Base-by-base conservation (phyloP, 257 asterid genomes). In the Paulownia fortunei region DNA sequence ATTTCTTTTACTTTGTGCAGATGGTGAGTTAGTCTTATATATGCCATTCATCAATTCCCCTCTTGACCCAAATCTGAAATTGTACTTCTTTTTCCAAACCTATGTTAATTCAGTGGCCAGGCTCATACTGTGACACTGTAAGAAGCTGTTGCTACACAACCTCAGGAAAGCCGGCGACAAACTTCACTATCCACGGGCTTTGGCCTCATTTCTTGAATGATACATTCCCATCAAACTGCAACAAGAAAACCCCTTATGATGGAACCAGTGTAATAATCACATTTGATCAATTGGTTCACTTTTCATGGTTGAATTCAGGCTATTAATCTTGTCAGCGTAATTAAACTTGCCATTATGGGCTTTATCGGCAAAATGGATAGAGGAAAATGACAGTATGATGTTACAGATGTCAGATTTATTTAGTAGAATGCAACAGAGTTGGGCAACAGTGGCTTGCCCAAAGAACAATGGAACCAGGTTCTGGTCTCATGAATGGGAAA, bases 1-100 rank as follows among this genome's bases (percentile, higher is more conserved):
- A 78, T 46, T 84, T 81, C 58, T 73, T 81, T 41, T 78, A 66
- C 83, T 84, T 81, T 7, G 85, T 84, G 23, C 84, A 51, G 49
- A 64, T 47, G 74, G 84, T 77, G 11, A 66, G 68, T 74, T 24
- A 60, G 21, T 55, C 47, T 41, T 41, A 41, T 41, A 30, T 30
- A 4, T 4, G 36, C 36, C 2, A 4, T 30, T 30, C 36, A 30
- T 30, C 36, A 30, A 4, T 30, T 9, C 8, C 47, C 3, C 11
- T 11, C 11, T 41, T 41, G 8, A 41, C 4, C 46, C 46, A 41
- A 41, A 41, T 41, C 46, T 41, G 10, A n/a, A n/a, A n/a, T n/a
- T n/a, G n/a, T n/a, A n/a, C n/a, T n/a, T n/a, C n/a, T n/a, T n/a
- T n/a, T n/a, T n/a, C n/a, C n/a, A n/a, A n/a, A n/a, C n/a, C n/a